Conservation (phyloP, 352 stramenopile species). For the Globisporangium nagaii region DNA sequence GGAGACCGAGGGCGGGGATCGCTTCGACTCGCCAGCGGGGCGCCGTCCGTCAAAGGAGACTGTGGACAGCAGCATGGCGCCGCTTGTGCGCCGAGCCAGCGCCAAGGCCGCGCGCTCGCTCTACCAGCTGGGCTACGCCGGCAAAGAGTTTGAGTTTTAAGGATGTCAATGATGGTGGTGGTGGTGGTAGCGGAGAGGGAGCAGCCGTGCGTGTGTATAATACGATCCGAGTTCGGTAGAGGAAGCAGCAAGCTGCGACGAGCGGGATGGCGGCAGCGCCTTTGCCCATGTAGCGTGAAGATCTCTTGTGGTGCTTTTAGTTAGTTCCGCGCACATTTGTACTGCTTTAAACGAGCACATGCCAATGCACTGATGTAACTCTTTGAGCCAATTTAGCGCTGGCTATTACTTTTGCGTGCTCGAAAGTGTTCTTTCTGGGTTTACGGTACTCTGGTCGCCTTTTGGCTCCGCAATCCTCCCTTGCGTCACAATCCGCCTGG, state of each 20-base stretch:
- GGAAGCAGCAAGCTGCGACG: no score
- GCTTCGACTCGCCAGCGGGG: not conserved
- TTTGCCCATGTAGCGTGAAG: no score
- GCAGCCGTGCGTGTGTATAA: no score
- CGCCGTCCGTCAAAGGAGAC: not conserved
- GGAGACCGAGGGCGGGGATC: not conserved
- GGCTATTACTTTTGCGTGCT: not conserved
- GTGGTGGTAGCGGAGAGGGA: no score
- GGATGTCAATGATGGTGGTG: not conserved
- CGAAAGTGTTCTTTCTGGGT: not conserved
- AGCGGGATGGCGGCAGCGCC: no score
- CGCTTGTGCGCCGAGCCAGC: slow-evolving; percentile 4
- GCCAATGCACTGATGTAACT: no score
- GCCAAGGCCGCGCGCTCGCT: slow-evolving; percentile 5
- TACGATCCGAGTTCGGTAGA: no score
- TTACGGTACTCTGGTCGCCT: no score
- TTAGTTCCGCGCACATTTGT: no score
- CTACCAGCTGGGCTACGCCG: slow-evolving; percentile 6
- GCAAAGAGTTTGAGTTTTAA: slow-evolving; percentile 4
- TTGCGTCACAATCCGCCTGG: not conserved
- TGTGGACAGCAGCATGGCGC: not conserved
- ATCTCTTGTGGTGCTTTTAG: no score
- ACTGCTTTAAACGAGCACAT: no score
- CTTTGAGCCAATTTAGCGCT: not conserved
- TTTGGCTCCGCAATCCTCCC: no score